phyloP scores from a whole-genome alignment of 352 stramenopile genomes.

The Phytophthora ramorum region DNA sequence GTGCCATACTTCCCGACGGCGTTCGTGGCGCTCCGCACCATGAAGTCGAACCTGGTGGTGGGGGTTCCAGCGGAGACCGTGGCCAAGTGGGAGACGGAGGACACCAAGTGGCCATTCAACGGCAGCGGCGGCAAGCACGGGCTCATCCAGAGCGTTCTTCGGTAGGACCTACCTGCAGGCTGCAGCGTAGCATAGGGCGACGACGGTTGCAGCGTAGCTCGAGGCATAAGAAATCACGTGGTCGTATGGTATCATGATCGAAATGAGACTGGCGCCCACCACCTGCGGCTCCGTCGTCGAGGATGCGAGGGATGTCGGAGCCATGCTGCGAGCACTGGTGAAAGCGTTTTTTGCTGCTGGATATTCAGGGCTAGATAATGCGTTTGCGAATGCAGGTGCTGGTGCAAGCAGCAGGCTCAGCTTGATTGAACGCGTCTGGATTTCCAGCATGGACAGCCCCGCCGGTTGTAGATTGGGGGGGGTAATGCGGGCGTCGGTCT shows the following conservation, averaged over 20 bases:
- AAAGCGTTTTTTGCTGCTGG: background rate
- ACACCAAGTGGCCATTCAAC: constrained; percentile 5
- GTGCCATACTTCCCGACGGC: constrained; percentile 83
- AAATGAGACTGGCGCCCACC: too few relatives aligned
- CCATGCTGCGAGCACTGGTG: too few relatives aligned
- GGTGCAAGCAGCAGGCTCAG: background rate
- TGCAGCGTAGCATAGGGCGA: background rate
- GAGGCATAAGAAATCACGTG: background rate
- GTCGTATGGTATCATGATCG: background rate
- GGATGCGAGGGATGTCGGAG: too few relatives aligned
- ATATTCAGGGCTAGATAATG: background rate
- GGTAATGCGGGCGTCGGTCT: background rate
- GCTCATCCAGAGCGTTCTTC: constrained; percentile 5
- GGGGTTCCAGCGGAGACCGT: constrained; percentile 50
- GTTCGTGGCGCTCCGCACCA: too few relatives aligned
- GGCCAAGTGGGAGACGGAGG: background rate
- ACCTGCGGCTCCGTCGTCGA: background rate
- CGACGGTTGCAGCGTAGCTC: background rate
- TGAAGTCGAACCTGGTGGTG: constrained; percentile 71
- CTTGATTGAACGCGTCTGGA: constrained; percentile 6
- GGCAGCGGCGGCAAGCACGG: background rate
- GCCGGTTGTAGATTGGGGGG: background rate
- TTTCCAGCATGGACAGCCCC: background rate
- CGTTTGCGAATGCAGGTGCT: background rate
- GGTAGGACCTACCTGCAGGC: too few relatives aligned